Evolutionary conservation across 352 stramenopile genomes (phyloP).

Genomic region (Saprolegnia diclina): DNA sequence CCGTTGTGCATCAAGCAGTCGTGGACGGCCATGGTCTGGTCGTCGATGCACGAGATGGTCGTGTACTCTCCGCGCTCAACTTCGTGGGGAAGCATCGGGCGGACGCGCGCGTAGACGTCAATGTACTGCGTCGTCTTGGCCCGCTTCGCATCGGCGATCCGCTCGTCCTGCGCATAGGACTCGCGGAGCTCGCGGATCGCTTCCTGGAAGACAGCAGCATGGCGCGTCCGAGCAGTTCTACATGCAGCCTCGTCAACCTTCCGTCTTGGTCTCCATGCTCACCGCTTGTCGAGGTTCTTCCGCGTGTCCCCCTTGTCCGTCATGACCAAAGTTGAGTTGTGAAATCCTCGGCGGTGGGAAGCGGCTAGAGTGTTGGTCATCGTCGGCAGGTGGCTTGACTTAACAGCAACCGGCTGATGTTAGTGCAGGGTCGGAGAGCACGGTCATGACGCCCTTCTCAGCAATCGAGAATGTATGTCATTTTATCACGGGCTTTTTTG

Average conservation of each 20-base stretch:
- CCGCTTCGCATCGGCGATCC: background rate
- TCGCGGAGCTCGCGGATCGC: conserved; percentile 44
- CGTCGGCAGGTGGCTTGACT: no score
- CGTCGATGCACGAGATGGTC: conserved; percentile 61
- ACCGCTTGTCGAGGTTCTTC: conserved; percentile 75
- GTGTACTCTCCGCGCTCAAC: conserved; percentile 80
- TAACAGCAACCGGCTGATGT: no score
- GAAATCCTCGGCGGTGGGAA: no score
- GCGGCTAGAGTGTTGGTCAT: no score
- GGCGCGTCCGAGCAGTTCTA: conserved; percentile 63
- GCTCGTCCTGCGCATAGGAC: conserved; percentile 36
- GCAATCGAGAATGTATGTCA: no score
- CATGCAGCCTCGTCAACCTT: background rate
- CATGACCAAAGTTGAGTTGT: no score
- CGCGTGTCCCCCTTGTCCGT: conserved; percentile 21
- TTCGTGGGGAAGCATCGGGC: conserved; percentile 82
- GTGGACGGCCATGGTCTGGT: conserved; percentile 71
- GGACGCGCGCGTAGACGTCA: conserved; percentile 81
- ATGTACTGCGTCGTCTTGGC: conserved; percentile 33
- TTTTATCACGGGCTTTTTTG: no score
- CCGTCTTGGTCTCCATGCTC: conserved; percentile 14
- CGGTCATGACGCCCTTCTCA: no score
- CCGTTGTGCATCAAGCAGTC: conserved; percentile 85
- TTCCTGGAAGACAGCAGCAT: conserved; percentile 47
- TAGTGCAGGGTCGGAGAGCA: no score